Evolutionary conservation across 1,139 yeast genomes (phyloP), one percentile per base, ranked within the genome.

Genomic region (Taiozyma sp.): DNA sequence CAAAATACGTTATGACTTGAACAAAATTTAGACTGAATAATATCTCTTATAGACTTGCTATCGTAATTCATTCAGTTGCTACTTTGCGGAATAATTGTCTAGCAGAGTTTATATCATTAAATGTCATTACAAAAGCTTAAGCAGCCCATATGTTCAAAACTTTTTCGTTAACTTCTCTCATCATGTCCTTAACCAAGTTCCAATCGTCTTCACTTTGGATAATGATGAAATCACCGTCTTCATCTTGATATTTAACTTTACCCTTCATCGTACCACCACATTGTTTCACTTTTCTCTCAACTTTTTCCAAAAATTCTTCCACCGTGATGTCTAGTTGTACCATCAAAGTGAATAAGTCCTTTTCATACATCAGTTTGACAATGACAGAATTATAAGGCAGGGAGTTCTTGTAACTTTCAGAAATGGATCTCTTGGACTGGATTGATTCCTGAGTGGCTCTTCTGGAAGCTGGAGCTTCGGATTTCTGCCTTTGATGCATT

Each of bases 141-240:
- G 63, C 49, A 19, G 57, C 74, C 69, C 70, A 66, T n/a, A 72
- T 69, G 48, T 70, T 70, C 41, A 72, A 53, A 8, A 71, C 67
- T 42, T 69, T 67, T 47, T 71, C 75, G 32, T 67, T 66, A 49
- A 64, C 65, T 49, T 71, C 73, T 48, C 56, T 63, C 45, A 71
- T 61, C 75, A 73, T 73, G 45, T 72, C 76, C 49, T 68, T 72
- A 2, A 72, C 78, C 45, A 73, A 70, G 7, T 54, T 56, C 78
- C 78, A 73, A 66, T 93, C 92, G 52, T 92, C 98, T 57, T 87
- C 88, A 43, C 92, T 82, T 62, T 84, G 90, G 71, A 93, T 82
- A 49, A 88, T 84, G 47, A 93, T 96, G 67, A 83, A 87, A 67
- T 93, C 99, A 22, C 96, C 97, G 66, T 93, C 99, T 68, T 93